Conservation (phyloP, 1,284 basidiomycete species). For the Cryptococcus sp. region DNA sequence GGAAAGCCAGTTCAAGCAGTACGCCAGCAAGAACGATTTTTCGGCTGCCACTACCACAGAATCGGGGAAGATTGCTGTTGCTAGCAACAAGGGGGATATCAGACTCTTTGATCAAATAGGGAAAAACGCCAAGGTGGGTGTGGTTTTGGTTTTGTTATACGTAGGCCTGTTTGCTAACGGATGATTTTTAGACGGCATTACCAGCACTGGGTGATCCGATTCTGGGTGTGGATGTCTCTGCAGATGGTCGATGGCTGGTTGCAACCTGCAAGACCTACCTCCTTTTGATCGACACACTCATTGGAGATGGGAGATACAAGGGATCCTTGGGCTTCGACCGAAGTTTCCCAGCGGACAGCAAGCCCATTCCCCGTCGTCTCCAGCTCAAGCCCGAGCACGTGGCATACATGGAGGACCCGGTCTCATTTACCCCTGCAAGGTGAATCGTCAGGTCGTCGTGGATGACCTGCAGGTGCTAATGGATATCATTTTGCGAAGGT, state of each 20-base stretch:
- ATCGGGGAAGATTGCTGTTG: conserved; percentile 82
- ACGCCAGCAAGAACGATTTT: conserved; percentile 92
- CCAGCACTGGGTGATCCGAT: conserved; percentile 95
- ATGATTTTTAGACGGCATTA: conserved; percentile 65
- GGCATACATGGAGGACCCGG: conserved; percentile 86
- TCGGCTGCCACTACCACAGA: conserved; percentile 88
- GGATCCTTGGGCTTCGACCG: conserved; percentile 89
- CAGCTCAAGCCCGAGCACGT: conserved; percentile 90
- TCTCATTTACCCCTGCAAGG: conserved; percentile 90
- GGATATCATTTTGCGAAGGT: conserved; percentile 55
- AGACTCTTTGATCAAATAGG: conserved; percentile 93
- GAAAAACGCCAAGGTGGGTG: conserved; percentile 80
- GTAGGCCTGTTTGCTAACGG: background rate
- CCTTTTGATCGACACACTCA: conserved; percentile 90
- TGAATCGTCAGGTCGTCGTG: conserved; percentile 7
- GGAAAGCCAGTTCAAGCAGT: conserved; percentile 93
- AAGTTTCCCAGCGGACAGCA: conserved; percentile 89
- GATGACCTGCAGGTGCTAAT: background rate
- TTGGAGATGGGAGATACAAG: conserved; percentile 83
- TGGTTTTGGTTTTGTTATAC: background rate
- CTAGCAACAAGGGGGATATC: conserved; percentile 95
- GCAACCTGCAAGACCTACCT: conserved; percentile 95
- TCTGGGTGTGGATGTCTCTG: conserved; percentile 88
- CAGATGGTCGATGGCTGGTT: conserved; percentile 90
- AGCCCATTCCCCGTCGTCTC: conserved; percentile 85